These are phyloP conservation scores for Talaromyces stipitatus DNA, from an alignment of 495 filamentous ascomycete genomes.

Conservation along the genomic window DNA sequence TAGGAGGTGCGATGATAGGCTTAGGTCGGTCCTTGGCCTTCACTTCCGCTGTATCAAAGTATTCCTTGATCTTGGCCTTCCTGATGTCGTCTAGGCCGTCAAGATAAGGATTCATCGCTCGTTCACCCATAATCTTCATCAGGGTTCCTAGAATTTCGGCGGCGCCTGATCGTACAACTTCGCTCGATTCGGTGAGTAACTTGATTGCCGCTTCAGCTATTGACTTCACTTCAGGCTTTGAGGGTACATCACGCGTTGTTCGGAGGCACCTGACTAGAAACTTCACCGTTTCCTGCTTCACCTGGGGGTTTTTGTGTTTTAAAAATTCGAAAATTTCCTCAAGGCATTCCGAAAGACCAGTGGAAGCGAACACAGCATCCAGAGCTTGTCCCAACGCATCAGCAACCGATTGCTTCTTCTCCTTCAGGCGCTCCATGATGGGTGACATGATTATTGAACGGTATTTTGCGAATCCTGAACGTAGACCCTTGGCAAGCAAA, in stretches of 20 bases:
- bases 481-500: slow-evolving; percentile 79
- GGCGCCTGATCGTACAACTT: slow-evolving; percentile 75
- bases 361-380: slow-evolving; percentile 77
- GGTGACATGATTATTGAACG: slow-evolving; percentile 70
- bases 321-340: slow-evolving; percentile 83
- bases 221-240: slow-evolving; percentile 71
- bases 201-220: slow-evolving; percentile 85
- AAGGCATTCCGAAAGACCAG: slow-evolving; percentile 71
- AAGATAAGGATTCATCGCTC: slow-evolving; percentile 92
- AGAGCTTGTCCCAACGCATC: slow-evolving; percentile 81
- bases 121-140: slow-evolving; percentile 98
- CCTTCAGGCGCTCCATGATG: slow-evolving; percentile 91
- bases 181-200: slow-evolving; percentile 78
- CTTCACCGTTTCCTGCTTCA: slow-evolving; percentile 89
- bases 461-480: slow-evolving; percentile 72
- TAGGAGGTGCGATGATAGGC: slow-evolving; percentile 60
- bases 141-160: slow-evolving; percentile 88
- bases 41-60: slow-evolving; percentile 83
- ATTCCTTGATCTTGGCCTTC: slow-evolving; percentile 95
- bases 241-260: slow-evolving; percentile 73
- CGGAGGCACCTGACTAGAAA: slow-evolving; percentile 84
- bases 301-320: slow-evolving; percentile 91
- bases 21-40: slow-evolving; percentile 97
- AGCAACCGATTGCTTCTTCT: slow-evolving; percentile 86
- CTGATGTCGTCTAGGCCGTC: slow-evolving; percentile 93